Evolutionary conservation across 306 rosid genomes (phyloP).

Genomic region (Vicia villosa): DNA sequence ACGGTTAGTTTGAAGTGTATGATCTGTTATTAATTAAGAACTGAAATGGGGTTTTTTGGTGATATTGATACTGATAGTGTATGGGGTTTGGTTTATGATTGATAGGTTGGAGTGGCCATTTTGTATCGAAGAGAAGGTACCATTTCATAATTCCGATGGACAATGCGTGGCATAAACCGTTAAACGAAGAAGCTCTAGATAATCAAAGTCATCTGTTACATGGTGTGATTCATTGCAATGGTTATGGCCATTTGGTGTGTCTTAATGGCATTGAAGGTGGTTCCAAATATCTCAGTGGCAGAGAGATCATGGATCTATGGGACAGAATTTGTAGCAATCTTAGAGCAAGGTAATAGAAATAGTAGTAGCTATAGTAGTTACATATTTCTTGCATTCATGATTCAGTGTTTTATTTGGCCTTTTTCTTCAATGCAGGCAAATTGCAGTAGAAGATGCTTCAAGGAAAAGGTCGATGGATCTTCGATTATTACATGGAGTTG

Average conservation of each 20-base stretch:
- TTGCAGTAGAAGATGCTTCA: slow-evolving; percentile 69
- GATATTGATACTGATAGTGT: not conserved
- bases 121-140: slow-evolving; percentile 73
- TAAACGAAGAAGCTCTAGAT: slow-evolving; percentile 57
- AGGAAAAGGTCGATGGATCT: slow-evolving; percentile 82
- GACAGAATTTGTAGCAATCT: slow-evolving; percentile 74
- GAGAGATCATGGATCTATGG: slow-evolving; percentile 89
- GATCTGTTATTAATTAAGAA: slow-evolving; percentile 5
- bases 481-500: slow-evolving; percentile 83
- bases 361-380: not conserved
- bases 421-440: slow-evolving; percentile 53
- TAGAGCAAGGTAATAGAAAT: slow-evolving; percentile 54
- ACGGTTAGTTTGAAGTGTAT: not conserved
- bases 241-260: slow-evolving; percentile 80
- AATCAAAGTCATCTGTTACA: slow-evolving; percentile 67
- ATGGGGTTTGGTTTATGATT: slow-evolving; percentile 20
- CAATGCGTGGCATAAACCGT: slow-evolving; percentile 69
- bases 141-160: slow-evolving; percentile 78
- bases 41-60: slow-evolving; percentile 7
- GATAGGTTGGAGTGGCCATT: slow-evolving; percentile 91
- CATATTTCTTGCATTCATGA: not conserved
- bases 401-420: not conserved
- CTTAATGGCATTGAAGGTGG: slow-evolving; percentile 83
- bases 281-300: slow-evolving; percentile 72
- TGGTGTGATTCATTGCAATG: slow-evolving; percentile 80